Evolutionary conservation across 2,329 filamentous ascomycete species (phyloP).

Genomic region (Claviceps sp.): DNA sequence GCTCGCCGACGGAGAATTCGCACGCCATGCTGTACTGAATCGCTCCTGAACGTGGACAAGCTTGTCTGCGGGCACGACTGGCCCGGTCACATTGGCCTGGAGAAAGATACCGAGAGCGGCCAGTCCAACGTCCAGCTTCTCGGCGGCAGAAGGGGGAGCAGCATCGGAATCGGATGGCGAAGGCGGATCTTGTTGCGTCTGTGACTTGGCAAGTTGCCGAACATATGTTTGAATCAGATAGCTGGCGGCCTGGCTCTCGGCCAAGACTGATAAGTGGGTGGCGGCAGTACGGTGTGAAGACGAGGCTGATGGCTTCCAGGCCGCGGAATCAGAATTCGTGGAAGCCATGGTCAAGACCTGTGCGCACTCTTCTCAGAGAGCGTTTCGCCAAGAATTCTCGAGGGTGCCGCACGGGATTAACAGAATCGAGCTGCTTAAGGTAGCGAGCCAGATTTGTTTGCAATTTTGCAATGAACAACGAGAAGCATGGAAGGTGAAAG

Average conservation of each 20-base stretch:
- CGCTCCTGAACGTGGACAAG: conserved; percentile 18
- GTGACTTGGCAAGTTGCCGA: not conserved
- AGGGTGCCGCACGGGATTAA: not conserved
- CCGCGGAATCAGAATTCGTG: conserved; percentile 1
- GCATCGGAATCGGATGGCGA: conserved; percentile 1
- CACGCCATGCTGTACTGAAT: conserved; percentile 27
- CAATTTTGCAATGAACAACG: no score
- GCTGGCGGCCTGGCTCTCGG: conserved; percentile 4
- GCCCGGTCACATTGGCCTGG: conserved; percentile 79
- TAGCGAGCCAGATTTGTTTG: no score
- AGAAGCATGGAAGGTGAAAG: no score
- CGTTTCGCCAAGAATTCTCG: not conserved
- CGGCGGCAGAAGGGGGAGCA: conserved; percentile 3
- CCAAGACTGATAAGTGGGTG: conserved; percentile 7
- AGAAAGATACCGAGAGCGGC: conserved; percentile 58
- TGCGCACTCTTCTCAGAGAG: not conserved
- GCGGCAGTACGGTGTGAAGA: conserved; percentile 5
- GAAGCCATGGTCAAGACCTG: not conserved
- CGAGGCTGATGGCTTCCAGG: conserved; percentile 1
- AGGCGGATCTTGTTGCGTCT: not conserved
- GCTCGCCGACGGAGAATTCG: not conserved
- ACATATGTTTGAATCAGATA: conserved; percentile 5
- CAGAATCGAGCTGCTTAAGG: no score
- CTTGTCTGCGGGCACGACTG: conserved; percentile 40
- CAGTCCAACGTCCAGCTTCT: conserved; percentile 17